Percentiles rank a stretch among this genome's conserved stretches.
These are phyloP conservation scores for Amoebophrya sp. DNA, from an alignment of 169 alveolate genomes.

Conservation along the genomic window DNA sequence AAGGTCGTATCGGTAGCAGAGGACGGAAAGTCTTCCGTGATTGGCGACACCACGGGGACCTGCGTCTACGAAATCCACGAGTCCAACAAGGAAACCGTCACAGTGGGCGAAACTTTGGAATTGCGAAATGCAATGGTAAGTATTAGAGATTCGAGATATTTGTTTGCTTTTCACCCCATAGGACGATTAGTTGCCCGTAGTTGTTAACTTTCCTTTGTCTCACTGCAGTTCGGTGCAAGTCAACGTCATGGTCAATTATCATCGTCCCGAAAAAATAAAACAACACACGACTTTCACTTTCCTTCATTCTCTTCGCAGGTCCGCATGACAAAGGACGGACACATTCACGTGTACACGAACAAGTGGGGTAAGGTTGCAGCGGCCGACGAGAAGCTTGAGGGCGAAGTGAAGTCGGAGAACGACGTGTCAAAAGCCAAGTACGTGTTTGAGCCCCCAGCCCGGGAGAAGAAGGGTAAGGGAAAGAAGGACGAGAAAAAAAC, in stretches of 20 bases:
- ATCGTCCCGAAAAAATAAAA: background rate
- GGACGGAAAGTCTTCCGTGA: background rate
- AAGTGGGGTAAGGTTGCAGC: background rate
- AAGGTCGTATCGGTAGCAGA: background rate
- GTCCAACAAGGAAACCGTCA: background rate
- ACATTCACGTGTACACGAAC: background rate
- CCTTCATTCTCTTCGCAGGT: too few species aligned
- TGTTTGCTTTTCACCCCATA: background rate
- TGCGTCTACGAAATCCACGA: background rate
- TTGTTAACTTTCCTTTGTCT: background rate
- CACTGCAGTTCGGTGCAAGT: background rate
- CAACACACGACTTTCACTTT: background rate
- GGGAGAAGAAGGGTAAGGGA: background rate
- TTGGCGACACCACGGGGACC: background rate
- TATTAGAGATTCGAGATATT: background rate
- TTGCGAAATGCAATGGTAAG: background rate
- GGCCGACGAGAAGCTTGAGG: background rate
- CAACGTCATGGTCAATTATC: background rate
- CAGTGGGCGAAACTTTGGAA: background rate
- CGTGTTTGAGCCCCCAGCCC: background rate
- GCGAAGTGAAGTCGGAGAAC: background rate
- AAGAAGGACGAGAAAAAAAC: background rate
- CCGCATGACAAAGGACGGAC: background rate
- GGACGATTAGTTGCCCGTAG: background rate
- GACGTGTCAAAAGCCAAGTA: background rate